phyloP scores from a whole-genome alignment of 2,329 filamentous ascomycete species.

The Macrophomina tecta region DNA sequence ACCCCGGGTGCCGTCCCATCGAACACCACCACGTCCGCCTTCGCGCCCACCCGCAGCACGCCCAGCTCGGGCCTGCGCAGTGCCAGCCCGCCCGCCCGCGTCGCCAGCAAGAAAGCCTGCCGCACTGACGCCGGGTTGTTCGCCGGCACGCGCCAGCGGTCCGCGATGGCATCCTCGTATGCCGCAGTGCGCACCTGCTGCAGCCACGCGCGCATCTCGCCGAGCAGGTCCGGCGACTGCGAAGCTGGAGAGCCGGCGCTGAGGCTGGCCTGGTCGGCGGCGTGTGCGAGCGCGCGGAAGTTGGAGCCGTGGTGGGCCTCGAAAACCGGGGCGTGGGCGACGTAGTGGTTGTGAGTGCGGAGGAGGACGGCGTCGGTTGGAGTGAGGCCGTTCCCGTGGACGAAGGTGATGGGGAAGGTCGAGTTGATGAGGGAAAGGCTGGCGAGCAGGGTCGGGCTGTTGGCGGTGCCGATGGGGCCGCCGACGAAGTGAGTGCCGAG shows the following conservation, averaged over 20 bases:
- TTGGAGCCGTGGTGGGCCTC: constrained; percentile 65
- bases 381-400: constrained; percentile 57
- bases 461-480: constrained; percentile 36
- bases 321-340: constrained; percentile 65
- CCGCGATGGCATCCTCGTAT: constrained; percentile 48
- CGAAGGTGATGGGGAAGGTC: constrained; percentile 58
- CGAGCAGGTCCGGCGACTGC: constrained; percentile 53
- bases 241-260: constrained; percentile 63
- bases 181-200: constrained; percentile 52
- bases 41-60: constrained; percentile 56
- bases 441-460: constrained; percentile 48
- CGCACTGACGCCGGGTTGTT: constrained; percentile 60
- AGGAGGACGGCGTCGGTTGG: constrained; percentile 50
- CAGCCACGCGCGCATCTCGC: constrained; percentile 62
- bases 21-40: constrained; percentile 62
- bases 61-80: constrained; percentile 60
- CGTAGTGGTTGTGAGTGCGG: constrained; percentile 57
- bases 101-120: constrained; percentile 64
- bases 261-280: constrained; percentile 59
- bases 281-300: constrained; percentile 45
- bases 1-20: constrained; percentile 56
- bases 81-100: constrained; percentile 59
- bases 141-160: constrained; percentile 50
- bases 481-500: constrained; percentile 49
- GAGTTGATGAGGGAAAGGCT: constrained; percentile 50